Percentiles rank a stretch among this genome's conserved stretches.
Conservation (phyloP, 495 filamentous ascomycete genomes). For the Penicillium verhagenii region DNA sequence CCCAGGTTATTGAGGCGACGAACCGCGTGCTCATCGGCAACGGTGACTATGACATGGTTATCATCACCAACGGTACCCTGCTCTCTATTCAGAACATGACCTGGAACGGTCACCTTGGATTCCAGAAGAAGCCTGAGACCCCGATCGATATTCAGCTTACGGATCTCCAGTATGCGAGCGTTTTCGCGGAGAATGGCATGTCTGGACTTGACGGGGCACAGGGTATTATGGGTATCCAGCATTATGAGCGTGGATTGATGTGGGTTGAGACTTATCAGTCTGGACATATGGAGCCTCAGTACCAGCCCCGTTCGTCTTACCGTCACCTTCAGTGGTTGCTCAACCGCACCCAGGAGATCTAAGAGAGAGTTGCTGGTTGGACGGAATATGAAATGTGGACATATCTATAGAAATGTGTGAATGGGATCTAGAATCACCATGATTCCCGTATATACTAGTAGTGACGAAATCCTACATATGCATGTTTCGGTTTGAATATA, state of each 20-base stretch:
- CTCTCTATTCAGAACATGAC: conserved; percentile 68
- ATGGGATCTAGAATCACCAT: not conserved
- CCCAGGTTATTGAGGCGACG: conserved; percentile 60
- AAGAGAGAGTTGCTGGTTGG: not conserved
- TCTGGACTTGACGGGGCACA: conserved; percentile 31
- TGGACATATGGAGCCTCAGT: conserved; percentile 69
- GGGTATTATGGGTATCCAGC: conserved; percentile 62
- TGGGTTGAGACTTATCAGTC: conserved; percentile 58
- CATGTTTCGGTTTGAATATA: too few relatives aligned
- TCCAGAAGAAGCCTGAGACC: conserved; percentile 41
- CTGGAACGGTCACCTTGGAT: conserved; percentile 63
- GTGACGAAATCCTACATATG: too few relatives aligned
- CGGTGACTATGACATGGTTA: conserved; percentile 59
- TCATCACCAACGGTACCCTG: conserved; percentile 62
- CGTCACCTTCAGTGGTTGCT: conserved; percentile 69
- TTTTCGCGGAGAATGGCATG: conserved; percentile 32
- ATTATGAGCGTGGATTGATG: conserved; percentile 71
- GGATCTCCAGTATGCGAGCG: conserved; percentile 33
- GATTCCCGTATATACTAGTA: not conserved
- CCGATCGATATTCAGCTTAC: conserved; percentile 39
- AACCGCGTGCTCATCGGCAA: conserved; percentile 60
- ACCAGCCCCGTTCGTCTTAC: conserved; percentile 62
- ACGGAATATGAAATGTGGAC: not conserved
- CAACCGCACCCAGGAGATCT: conserved; percentile 49
- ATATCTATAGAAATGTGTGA: not conserved